These are phyloP conservation scores for Suhomyces bokatorum DNA, from an alignment of 1,139 yeast genomes.

Conservation along the genomic window DNA sequence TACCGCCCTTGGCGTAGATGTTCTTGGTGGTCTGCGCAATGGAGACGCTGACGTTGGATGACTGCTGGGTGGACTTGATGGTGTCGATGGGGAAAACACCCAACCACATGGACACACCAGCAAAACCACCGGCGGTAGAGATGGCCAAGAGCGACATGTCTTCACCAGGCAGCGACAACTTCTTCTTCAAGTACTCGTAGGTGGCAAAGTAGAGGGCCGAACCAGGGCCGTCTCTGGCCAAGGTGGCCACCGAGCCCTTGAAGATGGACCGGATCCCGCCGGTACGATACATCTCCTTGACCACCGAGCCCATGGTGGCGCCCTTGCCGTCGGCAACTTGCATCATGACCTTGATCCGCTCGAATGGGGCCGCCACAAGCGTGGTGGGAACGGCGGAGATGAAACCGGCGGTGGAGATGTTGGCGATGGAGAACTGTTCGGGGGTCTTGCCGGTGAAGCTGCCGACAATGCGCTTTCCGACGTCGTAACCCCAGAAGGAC, in stretches of 20 bases:
- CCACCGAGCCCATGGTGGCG: constrained; percentile 58
- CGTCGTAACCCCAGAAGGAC: constrained; percentile 97
- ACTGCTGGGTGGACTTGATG: constrained; percentile 81
- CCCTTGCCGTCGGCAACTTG: constrained; percentile 67
- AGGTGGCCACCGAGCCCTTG: constrained; percentile 88
- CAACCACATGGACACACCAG: constrained; percentile 97
- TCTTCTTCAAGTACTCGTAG: constrained; percentile 76
- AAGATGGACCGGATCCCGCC: constrained; percentile 87
- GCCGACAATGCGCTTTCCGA: constrained; percentile 77
- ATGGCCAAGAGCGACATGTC: constrained; percentile 71
- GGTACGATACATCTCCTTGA: constrained; percentile 67
- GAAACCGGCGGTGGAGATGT: constrained; percentile 93
- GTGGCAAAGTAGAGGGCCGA: constrained; percentile 97
- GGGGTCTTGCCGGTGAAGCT: constrained; percentile 41
- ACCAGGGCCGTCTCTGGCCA: constrained; percentile 98
- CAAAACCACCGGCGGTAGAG: constrained; percentile 89
- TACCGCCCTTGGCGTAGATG: constrained; percentile 71
- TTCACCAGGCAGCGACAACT: constrained; percentile 55
- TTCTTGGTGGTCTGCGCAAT: constrained; percentile 65
- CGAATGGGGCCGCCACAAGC: constrained; percentile 93
- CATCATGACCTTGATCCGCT: constrained; percentile 90
- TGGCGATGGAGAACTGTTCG: constrained; percentile 56
- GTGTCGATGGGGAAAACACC: constrained; percentile 97
- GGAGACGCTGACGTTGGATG: constrained; percentile 59
- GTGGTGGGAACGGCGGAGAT: constrained; percentile 94